Evolutionary conservation across 768 basidiomycete genomes (phyloP).

Genomic region (Glaciozyma antarctica): DNA sequence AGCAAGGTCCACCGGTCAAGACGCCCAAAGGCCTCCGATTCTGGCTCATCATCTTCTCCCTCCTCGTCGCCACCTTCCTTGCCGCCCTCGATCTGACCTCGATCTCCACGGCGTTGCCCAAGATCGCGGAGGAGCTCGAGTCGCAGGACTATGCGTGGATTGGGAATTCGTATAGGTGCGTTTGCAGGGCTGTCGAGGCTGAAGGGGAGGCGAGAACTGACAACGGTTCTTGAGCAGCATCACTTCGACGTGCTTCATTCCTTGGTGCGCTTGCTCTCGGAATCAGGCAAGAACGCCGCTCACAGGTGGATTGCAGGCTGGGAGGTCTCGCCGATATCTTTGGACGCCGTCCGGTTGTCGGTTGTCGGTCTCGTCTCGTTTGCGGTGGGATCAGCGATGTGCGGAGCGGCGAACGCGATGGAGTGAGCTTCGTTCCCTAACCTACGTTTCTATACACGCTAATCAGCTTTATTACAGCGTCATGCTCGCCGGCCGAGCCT

Average conservation of each 20-base stretch:
- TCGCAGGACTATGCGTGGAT: background rate
- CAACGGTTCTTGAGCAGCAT: background rate
- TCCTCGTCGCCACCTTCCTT: slow-evolving; percentile 4
- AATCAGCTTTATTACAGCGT: background rate
- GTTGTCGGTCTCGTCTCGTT: background rate
- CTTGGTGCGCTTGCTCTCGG: background rate
- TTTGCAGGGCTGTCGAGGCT: background rate
- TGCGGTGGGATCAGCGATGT: slow-evolving; percentile 44
- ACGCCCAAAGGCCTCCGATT: background rate
- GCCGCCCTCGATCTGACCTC: background rate
- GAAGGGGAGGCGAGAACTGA: background rate
- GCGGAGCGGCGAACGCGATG: slow-evolving; percentile 44
- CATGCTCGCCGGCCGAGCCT: slow-evolving; percentile 44
- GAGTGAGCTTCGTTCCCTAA: background rate
- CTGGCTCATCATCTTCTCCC: background rate
- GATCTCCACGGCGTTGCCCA: background rate
- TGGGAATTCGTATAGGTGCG: background rate
- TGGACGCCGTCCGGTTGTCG: slow-evolving; percentile 33
- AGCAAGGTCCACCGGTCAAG: too few species aligned
- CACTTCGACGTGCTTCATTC: background rate
- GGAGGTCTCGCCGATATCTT: slow-evolving; percentile 44
- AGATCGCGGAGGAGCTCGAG: background rate
- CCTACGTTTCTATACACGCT: background rate
- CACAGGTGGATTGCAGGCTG: background rate
- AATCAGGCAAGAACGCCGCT: too few species aligned